Evolutionary conservation across 2,329 filamentous ascomycete species (phyloP), one percentile per base, ranked within the genome.

Genomic region (Calycina herbarum): DNA sequence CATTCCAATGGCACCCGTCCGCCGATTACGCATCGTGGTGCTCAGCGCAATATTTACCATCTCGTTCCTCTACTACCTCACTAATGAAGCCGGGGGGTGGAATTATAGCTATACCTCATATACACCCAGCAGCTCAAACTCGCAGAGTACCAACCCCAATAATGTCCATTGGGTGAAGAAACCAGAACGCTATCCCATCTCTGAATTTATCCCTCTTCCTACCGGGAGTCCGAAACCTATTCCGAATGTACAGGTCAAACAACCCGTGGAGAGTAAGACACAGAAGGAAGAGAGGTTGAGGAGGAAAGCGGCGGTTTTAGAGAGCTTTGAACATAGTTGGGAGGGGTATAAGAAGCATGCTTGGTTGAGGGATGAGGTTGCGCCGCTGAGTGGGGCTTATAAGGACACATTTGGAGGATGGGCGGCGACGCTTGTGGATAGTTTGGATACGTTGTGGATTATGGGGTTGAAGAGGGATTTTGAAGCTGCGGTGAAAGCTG

Each of bases 351-450:
- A 86, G 73, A 82, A 87, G 66, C 83, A 89, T 72, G 94, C 93
- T 3, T 95, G 92, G 87, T 86, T 89, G 68, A 90, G 94, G 70
- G 95, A 99, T 75, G 95, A 98, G 79, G 80, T 98, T 15, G 82
- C 80, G 42, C 95, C 95, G 1, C 80, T 94, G 17, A 85, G 85
- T 38, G 89, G 88, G 63, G 79, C 78, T 5, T 86, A 81, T 69
- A 86, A 86, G 40, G 91, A 97, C 75, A 92, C 93, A 0, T 98
- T 98, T 78, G 94, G 93, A 73, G 92, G 91, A 54, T 97, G 93
- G 93, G 92, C 91, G 17, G 93, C 93, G 8, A 96, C 93, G 0
- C 76, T 97, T 67, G 91, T 97, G 5, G 93, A 97, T 80, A 82
- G 87, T 0, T 79, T 94, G 63, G 93, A 96, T 75, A 93, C 92